phyloP scores from a whole-genome alignment of 139 green algal species.

The Micromonas pusilla region DNA sequence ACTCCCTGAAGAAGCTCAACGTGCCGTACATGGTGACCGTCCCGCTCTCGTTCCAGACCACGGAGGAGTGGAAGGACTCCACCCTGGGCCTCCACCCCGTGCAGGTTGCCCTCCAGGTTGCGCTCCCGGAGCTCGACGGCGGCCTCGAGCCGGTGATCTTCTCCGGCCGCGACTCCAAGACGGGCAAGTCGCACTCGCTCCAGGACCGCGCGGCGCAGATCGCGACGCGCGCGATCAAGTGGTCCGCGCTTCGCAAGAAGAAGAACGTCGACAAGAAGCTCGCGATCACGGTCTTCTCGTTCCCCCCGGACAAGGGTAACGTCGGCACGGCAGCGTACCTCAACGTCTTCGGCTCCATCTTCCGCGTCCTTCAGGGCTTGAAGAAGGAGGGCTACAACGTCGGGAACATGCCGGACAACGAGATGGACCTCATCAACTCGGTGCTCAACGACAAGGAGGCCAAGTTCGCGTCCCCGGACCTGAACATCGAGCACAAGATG shows the following conservation, averaged over 20 bases:
- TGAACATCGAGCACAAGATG: slow-evolving; percentile 90
- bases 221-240: slow-evolving; percentile 85
- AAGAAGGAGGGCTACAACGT: slow-evolving; percentile 87
- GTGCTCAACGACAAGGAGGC: slow-evolving; percentile 83
- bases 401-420: slow-evolving; percentile 61
- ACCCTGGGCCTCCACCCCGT: slow-evolving; percentile 96
- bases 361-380: slow-evolving; percentile 63
- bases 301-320: slow-evolving; percentile 99
- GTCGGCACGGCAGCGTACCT: slow-evolving; percentile 98
- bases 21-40: slow-evolving; percentile 96
- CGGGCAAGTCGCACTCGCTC: slow-evolving; percentile 95
- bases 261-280: slow-evolving; percentile 90
- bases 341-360: slow-evolving; percentile 98
- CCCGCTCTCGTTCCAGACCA: slow-evolving; percentile 99
- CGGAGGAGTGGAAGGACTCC: slow-evolving; percentile 95
- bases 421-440: slow-evolving; percentile 77
- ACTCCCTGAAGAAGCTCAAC: slow-evolving; percentile 88
- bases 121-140: slow-evolving; percentile 96
- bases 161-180: slow-evolving; percentile 88
- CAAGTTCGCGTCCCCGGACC: slow-evolving; percentile 86
- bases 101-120: slow-evolving; percentile 83
- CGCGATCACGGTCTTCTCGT: slow-evolving; percentile 95
- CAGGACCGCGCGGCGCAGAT: slow-evolving; percentile 87
- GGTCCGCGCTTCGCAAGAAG: slow-evolving; percentile 86
- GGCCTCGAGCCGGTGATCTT: slow-evolving; percentile 98